Evolutionary conservation across 1,284 basidiomycete genomes (phyloP).

Genomic region (Pseudozyma tsukubaensis): DNA sequence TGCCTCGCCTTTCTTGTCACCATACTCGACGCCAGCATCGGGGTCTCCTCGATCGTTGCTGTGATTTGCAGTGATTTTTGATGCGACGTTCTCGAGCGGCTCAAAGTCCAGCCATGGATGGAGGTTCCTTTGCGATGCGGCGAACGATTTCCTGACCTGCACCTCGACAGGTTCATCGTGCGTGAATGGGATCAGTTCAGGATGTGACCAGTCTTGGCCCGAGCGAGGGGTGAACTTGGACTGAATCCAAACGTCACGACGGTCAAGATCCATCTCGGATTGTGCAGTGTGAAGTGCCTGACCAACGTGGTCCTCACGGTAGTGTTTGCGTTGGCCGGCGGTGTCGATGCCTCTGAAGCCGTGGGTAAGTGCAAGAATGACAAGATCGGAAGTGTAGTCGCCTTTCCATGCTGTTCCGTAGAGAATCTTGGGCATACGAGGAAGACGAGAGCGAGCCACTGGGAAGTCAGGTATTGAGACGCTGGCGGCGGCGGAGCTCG

Average conservation of each 20-base stretch:
- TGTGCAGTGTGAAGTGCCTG: constrained; percentile 45
- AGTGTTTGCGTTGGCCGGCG: constrained; percentile 65
- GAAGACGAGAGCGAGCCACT: constrained; percentile 19
- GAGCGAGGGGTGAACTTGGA: constrained; percentile 63
- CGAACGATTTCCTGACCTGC: constrained; percentile 54
- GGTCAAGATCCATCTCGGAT: constrained; percentile 37
- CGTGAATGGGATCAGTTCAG: constrained; percentile 50
- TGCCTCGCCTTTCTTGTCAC: constrained; percentile 34
- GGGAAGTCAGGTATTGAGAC: constrained; percentile 1
- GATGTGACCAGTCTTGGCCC: constrained; percentile 56
- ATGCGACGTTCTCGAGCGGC: constrained; percentile 14
- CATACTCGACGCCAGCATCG: constrained; percentile 40
- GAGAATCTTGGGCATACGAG: constrained; percentile 52
- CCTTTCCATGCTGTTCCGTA: constrained; percentile 68
- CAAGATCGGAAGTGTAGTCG: constrained; percentile 52
- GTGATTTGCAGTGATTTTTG: constrained; percentile 22
- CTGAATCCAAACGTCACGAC: constrained; percentile 62
- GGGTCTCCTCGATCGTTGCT: constrained; percentile 10
- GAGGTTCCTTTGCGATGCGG: constrained; percentile 40
- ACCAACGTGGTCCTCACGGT: constrained; percentile 65
- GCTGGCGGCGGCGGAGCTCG: background rate
- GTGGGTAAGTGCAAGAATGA: constrained; percentile 53
- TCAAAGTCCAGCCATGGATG: constrained; percentile 50
- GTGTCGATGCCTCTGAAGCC: constrained; percentile 66
- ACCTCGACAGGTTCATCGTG: constrained; percentile 44